Base-by-base conservation (phyloP, 139 green algal species). In the Haematococcus sp. region DNA sequence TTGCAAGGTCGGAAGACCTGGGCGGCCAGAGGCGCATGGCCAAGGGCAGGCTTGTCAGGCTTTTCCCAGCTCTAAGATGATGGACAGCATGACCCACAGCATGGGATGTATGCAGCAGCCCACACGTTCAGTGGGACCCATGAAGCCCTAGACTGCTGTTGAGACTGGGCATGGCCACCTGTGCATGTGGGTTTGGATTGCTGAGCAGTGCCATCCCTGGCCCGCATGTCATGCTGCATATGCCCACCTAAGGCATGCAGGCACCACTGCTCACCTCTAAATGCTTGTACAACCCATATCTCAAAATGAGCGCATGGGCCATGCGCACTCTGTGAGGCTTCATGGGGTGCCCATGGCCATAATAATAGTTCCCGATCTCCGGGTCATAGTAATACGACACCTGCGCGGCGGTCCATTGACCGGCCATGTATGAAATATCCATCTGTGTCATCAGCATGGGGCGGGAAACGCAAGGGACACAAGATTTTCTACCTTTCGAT, bases 361-460 rank as follows among this genome's bases (percentile, higher is more conserved):
- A 98, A 70, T 98, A 98, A 63, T 92, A 98, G 71, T 95, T 91
- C 0, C 94, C 94, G 16, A 98, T 84, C 0, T 98, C 93, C 0
- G 89, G 77, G 71, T 98, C 94, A 76, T 98, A 98, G 74, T 97
- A 98, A 75, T 98, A 98, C 0, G 88, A 82, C 0, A 97, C 90
- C 87, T 92, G 77, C 4, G 16, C 32, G n/a, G n/a, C n/a, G n/a
- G n/a, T n/a, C n/a, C n/a, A n/a, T n/a, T n/a, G n/a, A n/a, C n/a
- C n/a, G n/a, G n/a, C n/a, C n/a, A 59, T 5, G 17, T 51, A 20
- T 49, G 40, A 49, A 49, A 19, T 11, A 49, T 19, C 11, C 40
- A 11, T 11, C 40, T 11, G 40, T 49, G 40, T 49, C 7, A 11
- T 49, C 40, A 49, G 40, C 40, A 49, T 11, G 11, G 40, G 40